Evolutionary conservation across 108 stramenopile genomes (phyloP).

Genomic region (Stephanodiscus minutulus): DNA sequence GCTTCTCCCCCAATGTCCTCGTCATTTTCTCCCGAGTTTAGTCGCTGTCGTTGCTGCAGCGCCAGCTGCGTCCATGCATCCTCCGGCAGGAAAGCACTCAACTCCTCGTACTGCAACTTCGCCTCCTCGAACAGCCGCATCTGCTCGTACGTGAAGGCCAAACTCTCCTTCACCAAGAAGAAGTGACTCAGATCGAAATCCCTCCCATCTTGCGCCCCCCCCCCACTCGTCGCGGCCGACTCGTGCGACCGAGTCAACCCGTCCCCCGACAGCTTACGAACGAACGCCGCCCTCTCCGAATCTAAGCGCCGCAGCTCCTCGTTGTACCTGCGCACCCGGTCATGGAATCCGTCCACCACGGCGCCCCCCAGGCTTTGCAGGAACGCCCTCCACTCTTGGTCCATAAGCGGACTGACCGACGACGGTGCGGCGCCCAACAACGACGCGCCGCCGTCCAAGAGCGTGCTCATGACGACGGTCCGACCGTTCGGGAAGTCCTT

Average conservation of each 20-base stretch:
- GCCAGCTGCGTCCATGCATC: conserved; percentile 40
- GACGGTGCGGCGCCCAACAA: conserved; percentile 6
- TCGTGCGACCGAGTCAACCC: not conserved
- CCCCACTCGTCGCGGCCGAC: not conserved
- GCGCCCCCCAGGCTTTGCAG: conserved; percentile 62
- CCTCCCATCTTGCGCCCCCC: conserved; percentile 13
- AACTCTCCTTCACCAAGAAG: conserved; percentile 82
- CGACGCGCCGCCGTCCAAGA: conserved; percentile 38
- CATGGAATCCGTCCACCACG: conserved; percentile 71
- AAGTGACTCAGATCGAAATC: conserved; percentile 72
- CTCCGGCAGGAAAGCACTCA: conserved; percentile 70
- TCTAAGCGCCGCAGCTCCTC: conserved; percentile 74
- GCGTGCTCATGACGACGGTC: conserved; percentile 63
- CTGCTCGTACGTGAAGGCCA: conserved; percentile 85
- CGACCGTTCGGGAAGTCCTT: conserved; percentile 81
- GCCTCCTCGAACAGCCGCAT: conserved; percentile 79
- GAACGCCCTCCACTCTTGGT: conserved; percentile 80
- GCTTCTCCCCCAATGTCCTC: conserved; percentile 11
- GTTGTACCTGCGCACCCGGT: conserved; percentile 71
- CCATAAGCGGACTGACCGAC: conserved; percentile 31
- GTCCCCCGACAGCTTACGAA: conserved; percentile 39
- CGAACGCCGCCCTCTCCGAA: conserved; percentile 51
- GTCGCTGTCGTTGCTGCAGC: not conserved
- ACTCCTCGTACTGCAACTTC: conserved; percentile 79
- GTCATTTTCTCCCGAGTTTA: conserved; percentile 12